phyloP scores from a whole-genome alignment of 148 eudicot species.

The Polygonum maritimum region DNA sequence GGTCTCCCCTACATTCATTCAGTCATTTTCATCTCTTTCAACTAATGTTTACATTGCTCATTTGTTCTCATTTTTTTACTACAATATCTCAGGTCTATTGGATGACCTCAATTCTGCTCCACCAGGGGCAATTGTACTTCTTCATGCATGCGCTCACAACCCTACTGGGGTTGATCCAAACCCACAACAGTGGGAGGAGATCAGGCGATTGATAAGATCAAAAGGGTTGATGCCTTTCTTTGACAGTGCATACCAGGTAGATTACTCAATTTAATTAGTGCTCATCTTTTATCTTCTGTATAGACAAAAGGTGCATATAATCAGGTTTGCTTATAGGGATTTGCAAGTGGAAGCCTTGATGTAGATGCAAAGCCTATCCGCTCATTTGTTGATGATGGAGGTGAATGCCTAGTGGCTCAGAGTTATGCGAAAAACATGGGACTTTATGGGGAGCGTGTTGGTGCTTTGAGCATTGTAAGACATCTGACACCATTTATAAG shows the following conservation, averaged over 20 bases:
- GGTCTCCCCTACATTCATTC: background rate
- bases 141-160: constrained; percentile 99
- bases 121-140: constrained; percentile 84
- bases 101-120: constrained; percentile 96
- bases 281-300: background rate
- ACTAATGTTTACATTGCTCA: background rate
- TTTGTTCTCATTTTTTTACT: background rate
- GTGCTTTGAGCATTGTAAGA: constrained; percentile 94
- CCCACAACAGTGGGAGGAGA: constrained; percentile 77
- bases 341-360: constrained; percentile 94
- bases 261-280: background rate
- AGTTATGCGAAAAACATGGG: constrained; percentile 99
- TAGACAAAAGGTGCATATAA: background rate
- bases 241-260: constrained; percentile 98
- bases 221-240: constrained; percentile 78
- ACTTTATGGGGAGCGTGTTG: constrained; percentile 96
- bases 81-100: constrained; percentile 44
- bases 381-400: constrained; percentile 87
- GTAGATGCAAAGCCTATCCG: constrained; percentile 80
- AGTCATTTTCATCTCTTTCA: background rate
- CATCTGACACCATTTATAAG: background rate
- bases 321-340: constrained; percentile 43
- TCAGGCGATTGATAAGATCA: constrained; percentile 75
- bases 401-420: constrained; percentile 90
- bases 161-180: constrained; percentile 99